Evolutionary conservation across 1,284 basidiomycete genomes (phyloP), one percentile per base, ranked within the genome.

Genomic region (Porogramme epimiltina): DNA sequence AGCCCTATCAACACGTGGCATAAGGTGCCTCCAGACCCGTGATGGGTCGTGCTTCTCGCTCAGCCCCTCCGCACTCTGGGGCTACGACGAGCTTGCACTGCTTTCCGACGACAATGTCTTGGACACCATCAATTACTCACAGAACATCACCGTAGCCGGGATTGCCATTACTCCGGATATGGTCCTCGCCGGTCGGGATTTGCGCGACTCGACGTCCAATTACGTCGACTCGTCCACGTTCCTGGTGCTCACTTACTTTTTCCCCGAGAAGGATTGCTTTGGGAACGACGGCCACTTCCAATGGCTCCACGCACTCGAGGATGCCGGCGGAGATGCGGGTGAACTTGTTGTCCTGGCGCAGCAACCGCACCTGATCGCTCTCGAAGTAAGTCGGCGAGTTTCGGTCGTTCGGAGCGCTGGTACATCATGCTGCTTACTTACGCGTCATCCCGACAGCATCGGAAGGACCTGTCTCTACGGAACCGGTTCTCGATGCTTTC

Each of bases 231-330:
- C 79, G 44, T 86, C 88, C 38, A 78, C 75, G 45, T 89, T 84
- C 63, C 77, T 93, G 19, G 87, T 84, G 11, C 74, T 92, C 51
- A 91, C 88, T 0, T 91, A 89, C 64, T 84, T 89, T 69, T 89
- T 93, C 64, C 81, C 79, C 5, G 85, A 89, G 59, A 79, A 76
- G 15, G 82, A 87, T 56, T 92, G 89, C 67, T 70, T 84, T 53
- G 75, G 78, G 44, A 80, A 77, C 49, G 68, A 75, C 15, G 84
- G 85, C 28, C 89, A 89, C 60, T 66, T 73, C 49, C 68, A 74
- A 23, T 92, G 89, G 89, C 65, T 81, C 39, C 72, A 84, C 40
- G 72, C 78, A 6, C 69, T 92, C 9, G 69, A 80, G 43, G 71
- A 75, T 38, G 80, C 74, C 24, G 73, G 76, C 13, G 70, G 73